Evolutionary conservation across 192 early-diverging fungal genomes (phyloP).

Genomic region (Backusella macrospora): DNA sequence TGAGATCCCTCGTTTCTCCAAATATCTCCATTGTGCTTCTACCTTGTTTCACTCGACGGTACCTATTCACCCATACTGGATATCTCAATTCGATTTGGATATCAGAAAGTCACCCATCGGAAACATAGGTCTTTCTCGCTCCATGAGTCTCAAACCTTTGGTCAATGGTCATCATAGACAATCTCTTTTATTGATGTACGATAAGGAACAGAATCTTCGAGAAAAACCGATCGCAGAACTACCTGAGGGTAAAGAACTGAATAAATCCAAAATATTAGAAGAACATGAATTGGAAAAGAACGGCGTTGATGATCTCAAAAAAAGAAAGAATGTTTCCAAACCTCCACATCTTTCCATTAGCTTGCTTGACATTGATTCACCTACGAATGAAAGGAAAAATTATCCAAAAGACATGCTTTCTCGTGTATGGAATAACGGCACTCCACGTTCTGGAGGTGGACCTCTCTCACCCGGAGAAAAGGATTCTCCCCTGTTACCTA

Average conservation of each 20-base stretch:
- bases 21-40: slow-evolving; percentile 83
- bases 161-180: slow-evolving; percentile 38
- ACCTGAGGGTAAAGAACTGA: not conserved
- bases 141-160: slow-evolving; percentile 38
- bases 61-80: slow-evolving; percentile 61
- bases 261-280: not conserved
- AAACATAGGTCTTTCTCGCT: slow-evolving; percentile 36
- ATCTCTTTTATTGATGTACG: slow-evolving; percentile 24
- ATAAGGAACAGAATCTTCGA: not conserved
- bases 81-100: slow-evolving; percentile 42
- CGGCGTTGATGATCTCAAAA: not conserved
- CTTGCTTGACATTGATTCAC: not conserved
- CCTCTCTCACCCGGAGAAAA: not conserved
- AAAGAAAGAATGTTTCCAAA: not conserved
- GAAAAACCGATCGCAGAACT: not conserved
- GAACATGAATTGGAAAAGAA: not conserved
- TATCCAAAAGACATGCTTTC: slow-evolving; percentile 5
- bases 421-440: not conserved
- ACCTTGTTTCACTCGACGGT: slow-evolving; percentile 57
- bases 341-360: not conserved
- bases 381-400: not conserved
- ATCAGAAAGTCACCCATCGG: slow-evolving; percentile 31
- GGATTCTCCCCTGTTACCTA: not conserved
- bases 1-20: slow-evolving; percentile 84
- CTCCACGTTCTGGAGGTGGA: not conserved